Evolutionary conservation across 495 filamentous ascomycete species (phyloP).

Genomic region (Hypoxylon cercidicola): DNA sequence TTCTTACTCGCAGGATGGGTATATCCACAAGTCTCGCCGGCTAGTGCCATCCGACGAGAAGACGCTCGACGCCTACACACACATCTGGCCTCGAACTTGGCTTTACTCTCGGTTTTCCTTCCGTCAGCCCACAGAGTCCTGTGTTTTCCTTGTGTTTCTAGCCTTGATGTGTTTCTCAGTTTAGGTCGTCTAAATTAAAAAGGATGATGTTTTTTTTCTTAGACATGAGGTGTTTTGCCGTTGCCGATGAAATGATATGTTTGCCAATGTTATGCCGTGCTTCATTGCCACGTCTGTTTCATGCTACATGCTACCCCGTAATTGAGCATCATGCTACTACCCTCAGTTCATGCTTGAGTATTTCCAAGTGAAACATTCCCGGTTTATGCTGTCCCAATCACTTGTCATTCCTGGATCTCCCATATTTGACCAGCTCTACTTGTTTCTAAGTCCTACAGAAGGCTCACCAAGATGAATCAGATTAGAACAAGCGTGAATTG

Average conservation of each 20-base stretch:
- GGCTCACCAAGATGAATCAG: no score
- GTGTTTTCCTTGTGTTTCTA: slow-evolving; percentile 47
- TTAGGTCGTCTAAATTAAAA: slow-evolving; percentile 47
- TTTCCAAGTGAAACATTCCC: no score
- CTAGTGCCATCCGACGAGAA: slow-evolving; percentile 38
- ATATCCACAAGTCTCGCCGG: slow-evolving; percentile 38
- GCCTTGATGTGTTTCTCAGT: slow-evolving; percentile 38
- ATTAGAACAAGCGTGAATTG: no score
- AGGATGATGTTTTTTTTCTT: slow-evolving; percentile 43
- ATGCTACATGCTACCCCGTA: no score
- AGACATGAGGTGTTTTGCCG: slow-evolving; percentile 19
- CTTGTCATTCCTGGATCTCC: no score
- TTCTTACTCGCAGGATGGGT: slow-evolving; percentile 38
- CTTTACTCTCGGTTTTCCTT: slow-evolving; percentile 47
- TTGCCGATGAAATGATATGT: slow-evolving; percentile 27
- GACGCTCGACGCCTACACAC: slow-evolving; percentile 39
- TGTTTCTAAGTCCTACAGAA: no score
- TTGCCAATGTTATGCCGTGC: no score
- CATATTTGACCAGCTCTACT: no score
- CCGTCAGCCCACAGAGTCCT: slow-evolving; percentile 44
- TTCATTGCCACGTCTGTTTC: no score
- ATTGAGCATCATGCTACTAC: no score
- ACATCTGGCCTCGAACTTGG: slow-evolving; percentile 43
- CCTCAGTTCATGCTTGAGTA: no score
- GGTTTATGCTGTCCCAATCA: no score